phyloP scores from a whole-genome alignment of 345 rosid species.

The Sisymbrium irio region DNA sequence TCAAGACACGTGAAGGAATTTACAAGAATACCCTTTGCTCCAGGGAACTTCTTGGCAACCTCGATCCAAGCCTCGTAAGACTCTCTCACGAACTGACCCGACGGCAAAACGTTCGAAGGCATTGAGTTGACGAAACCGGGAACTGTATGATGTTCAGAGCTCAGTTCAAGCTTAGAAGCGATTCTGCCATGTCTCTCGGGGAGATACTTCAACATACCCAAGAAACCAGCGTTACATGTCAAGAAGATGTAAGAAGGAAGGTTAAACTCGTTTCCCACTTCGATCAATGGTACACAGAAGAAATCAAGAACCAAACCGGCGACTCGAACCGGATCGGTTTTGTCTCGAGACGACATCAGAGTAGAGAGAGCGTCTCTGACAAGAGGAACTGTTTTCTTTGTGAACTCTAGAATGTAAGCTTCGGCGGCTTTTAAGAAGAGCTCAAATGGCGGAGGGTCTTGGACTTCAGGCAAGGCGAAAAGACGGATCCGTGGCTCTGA shows the following conservation, averaged over 20 bases:
- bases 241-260: constrained; percentile 50
- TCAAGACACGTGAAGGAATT: constrained; percentile 34
- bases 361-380: constrained; percentile 24
- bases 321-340: constrained; percentile 22
- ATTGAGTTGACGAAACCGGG: constrained; percentile 41
- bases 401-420: constrained; percentile 23
- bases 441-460: constrained; percentile 18
- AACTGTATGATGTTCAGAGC: constrained; percentile 6
- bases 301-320: constrained; percentile 46
- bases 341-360: not conserved
- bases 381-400: constrained; percentile 11
- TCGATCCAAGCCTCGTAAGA: constrained; percentile 34
- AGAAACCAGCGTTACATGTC: constrained; percentile 36
- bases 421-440: constrained; percentile 22
- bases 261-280: constrained; percentile 36
- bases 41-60: not conserved
- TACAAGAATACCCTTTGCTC: constrained; percentile 42
- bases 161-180: not conserved
- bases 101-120: constrained; percentile 40
- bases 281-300: constrained; percentile 43
- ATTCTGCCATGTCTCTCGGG: constrained; percentile 26
- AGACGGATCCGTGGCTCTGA: constrained; percentile 17
- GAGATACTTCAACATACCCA: constrained; percentile 39
- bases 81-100: constrained; percentile 28
- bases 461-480: constrained; percentile 8